Percentiles rank a stretch among this genome's conserved stretches.
Evolutionary conservation across 2,329 filamentous ascomycete genomes (phyloP).

Genomic region (Fusarium globosum): DNA sequence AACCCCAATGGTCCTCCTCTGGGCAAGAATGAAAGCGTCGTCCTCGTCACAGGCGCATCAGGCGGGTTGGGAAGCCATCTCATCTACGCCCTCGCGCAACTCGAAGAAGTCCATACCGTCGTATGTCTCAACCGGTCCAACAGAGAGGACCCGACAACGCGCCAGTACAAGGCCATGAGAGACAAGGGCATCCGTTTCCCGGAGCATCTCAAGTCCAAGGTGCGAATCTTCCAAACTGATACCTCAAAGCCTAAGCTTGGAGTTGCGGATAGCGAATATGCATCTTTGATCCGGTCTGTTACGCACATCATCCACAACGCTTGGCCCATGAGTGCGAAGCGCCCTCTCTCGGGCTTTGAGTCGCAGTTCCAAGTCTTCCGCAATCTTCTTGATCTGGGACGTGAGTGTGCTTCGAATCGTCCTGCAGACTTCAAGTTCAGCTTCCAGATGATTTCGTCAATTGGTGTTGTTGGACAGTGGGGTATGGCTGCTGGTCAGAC

Average conservation of each 20-base stretch:
- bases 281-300: neutral
- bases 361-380: constrained; percentile 37
- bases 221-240: constrained; percentile 9
- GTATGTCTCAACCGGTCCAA: constrained; percentile 24
- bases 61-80: constrained; percentile 26
- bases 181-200: constrained; percentile 32
- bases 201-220: constrained; percentile 12
- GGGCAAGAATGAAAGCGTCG: neutral
- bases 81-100: constrained; percentile 21
- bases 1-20: neutral
- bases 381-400: constrained; percentile 20
- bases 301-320: constrained; percentile 38
- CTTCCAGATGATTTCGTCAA: constrained; percentile 29
- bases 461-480: constrained; percentile 26
- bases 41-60: constrained; percentile 17
- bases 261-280: neutral
- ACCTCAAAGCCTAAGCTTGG: constrained; percentile 17
- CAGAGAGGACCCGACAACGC: neutral
- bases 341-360: constrained; percentile 28
- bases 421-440: constrained; percentile 25
- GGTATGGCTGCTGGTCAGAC: constrained; percentile 13
- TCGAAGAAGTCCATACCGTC: constrained; percentile 15
- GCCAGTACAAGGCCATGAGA: constrained; percentile 28
- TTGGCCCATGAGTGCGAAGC: constrained; percentile 41
- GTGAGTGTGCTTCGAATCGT: neutral